phyloP scores from a whole-genome alignment of 768 basidiomycete genomes.

The Sarcomyxa edulis region DNA sequence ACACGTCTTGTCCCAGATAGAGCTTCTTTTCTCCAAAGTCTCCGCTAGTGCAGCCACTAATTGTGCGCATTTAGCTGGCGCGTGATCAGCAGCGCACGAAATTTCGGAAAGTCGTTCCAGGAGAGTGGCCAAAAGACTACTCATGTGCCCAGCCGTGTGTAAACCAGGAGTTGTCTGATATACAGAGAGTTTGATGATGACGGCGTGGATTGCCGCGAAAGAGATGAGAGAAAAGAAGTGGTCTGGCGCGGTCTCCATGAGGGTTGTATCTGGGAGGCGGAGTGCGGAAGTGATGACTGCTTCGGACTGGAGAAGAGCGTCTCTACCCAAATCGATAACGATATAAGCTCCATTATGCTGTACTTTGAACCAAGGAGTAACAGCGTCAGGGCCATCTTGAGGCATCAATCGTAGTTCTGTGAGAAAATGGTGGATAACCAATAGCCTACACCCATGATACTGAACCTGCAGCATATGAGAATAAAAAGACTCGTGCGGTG shows the following conservation, averaged over 20 bases:
- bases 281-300: conserved; percentile 26
- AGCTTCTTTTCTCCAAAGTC: conserved; percentile 20
- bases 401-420: conserved; percentile 15
- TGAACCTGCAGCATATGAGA: conserved; percentile 34
- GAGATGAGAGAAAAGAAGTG: conserved; percentile 22
- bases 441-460: conserved; percentile 33
- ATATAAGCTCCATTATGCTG: conserved; percentile 28
- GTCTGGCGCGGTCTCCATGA: conserved; percentile 35
- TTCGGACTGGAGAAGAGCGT: conserved; percentile 31
- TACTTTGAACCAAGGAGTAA: conserved; percentile 25
- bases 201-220: conserved; percentile 37
- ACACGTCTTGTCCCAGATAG: too few species aligned
- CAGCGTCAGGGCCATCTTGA: conserved; percentile 10
- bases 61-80: conserved; percentile 35
- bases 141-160: conserved; percentile 31
- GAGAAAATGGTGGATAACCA: conserved; percentile 31
- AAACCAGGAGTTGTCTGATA: conserved; percentile 25
- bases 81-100: conserved; percentile 33
- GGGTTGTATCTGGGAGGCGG: conserved; percentile 23
- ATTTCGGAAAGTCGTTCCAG: conserved; percentile 28
- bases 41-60: conserved; percentile 27
- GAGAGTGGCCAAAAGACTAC: conserved; percentile 26
- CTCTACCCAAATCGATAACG: conserved; percentile 29
- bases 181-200: conserved; percentile 36
- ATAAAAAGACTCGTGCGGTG: conserved; percentile 36